Evolutionary conservation across 2,329 filamentous ascomycete species (phyloP), one percentile per base, ranked within the genome.

Genomic region (Rachicladosporium sp.): DNA sequence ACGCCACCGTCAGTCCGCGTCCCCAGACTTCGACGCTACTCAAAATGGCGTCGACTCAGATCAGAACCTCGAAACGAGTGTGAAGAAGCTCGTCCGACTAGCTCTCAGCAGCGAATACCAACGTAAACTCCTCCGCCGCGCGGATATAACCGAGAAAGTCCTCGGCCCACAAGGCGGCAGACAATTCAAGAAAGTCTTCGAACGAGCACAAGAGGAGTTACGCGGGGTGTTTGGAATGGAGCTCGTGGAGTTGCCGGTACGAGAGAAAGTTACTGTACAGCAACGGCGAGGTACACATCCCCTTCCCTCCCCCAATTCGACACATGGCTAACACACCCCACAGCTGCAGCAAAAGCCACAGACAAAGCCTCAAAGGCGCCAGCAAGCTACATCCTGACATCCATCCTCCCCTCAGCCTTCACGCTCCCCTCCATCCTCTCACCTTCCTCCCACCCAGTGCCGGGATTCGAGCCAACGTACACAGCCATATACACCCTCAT

Each of bases 151-250:
- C 38, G 60, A 68, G 36, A 78, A 77, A 53, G 84, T 93, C 1
- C 74, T 94, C 7, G 83, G 82, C 0, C 65, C 72, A 11, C 71
- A 78, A 34, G 73, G 79, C 6, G 66, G 76, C 5, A 70, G 80
- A 27, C 67, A 77, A 29, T 96, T 95, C 59, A 87, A 78, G 56
- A 59, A 64, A 9, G 76, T 95, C 3, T 95, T 94, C 53, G 73
- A 74, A 0, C 67, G 73, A 31, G 85, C 89, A 32, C 89, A 98
- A 58, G 62, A 67, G 29, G 74, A 82, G 48, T 66, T 98, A 30
- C 68, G 71, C 35, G 64, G 65, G 2, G 71, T 79, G 1, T 96
- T 94, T 62, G 91, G 91, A n/a, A 94, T 96, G 87, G 74, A 88
- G 58, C 74, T 98, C 70, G 70, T 76, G 3, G 88, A 95, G 62